Conservation (phyloP, 306 rosid genomes). For the Lotus japonicus region DNA sequence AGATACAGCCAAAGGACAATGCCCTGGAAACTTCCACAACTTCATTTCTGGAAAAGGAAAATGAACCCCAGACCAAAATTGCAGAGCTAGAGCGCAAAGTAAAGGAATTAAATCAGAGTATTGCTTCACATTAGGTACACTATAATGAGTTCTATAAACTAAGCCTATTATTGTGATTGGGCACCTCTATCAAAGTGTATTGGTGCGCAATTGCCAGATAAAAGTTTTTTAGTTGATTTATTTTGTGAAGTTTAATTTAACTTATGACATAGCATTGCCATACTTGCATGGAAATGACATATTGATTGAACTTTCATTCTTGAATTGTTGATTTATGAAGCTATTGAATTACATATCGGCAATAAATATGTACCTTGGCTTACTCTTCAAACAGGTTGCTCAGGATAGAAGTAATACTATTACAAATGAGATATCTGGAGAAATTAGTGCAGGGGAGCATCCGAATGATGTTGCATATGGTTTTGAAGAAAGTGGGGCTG, state of each 20-base stretch:
- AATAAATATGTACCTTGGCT: too few species aligned
- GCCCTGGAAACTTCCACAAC: conserved; percentile 56
- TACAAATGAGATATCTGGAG: conserved; percentile 26
- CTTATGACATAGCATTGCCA: not conserved
- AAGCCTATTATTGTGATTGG: too few species aligned
- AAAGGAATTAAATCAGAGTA: conserved; percentile 47
- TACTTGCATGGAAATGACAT: not conserved
- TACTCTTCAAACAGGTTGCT: too few species aligned
- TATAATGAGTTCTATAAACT: not conserved
- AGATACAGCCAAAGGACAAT: conserved; percentile 55
- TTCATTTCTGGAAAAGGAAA: too few species aligned
- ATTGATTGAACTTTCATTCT: not conserved
- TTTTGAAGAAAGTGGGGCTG: conserved; percentile 12
- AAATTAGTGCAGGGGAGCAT: conserved; percentile 10
- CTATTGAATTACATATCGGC: too few species aligned
- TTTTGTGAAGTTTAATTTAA: not conserved
- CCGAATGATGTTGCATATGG: not conserved
- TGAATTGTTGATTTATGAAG: too few species aligned
- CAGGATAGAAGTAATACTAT: conserved; percentile 20
- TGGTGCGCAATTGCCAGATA: not conserved
- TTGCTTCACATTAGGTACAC: conserved; percentile 51
- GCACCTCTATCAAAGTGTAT: conserved; percentile 4
- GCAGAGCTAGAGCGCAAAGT: conserved; percentile 56
- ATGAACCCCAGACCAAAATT: conserved; percentile 62
- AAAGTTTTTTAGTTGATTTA: not conserved